Conservation (phyloP, 176 grass and related monocot species). For the Cenchrus purpureus region DNA sequence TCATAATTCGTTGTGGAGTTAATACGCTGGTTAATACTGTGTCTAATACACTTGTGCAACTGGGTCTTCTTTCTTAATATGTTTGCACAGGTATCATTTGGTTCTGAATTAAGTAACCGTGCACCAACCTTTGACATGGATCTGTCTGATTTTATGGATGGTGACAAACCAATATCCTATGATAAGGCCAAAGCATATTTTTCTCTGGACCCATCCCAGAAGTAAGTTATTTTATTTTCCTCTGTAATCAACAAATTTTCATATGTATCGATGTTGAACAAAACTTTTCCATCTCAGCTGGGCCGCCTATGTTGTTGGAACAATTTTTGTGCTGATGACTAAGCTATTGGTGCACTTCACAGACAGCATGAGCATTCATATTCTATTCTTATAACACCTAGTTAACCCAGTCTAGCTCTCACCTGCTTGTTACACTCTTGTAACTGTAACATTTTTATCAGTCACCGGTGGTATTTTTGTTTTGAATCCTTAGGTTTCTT, state of each 20-base stretch:
- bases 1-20: not conserved
- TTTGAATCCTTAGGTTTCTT: slow-evolving; percentile 74
- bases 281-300: too few species aligned
- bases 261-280: too few species aligned
- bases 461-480: slow-evolving; percentile 5
- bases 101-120: slow-evolving; percentile 92
- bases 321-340: too few species aligned
- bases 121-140: slow-evolving; percentile 98
- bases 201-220: slow-evolving; percentile 85
- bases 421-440: not conserved
- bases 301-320: too few species aligned
- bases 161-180: slow-evolving; percentile 85
- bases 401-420: not conserved
- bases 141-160: slow-evolving; percentile 89
- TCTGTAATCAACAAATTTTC: not conserved
- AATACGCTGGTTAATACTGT: slow-evolving; percentile 11
- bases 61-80: slow-evolving; percentile 28
- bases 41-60: not conserved
- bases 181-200: slow-evolving; percentile 78
- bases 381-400: not conserved
- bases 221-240: slow-evolving; percentile 51
- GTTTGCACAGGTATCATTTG: slow-evolving; percentile 80
- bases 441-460: not conserved
- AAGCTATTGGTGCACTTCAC: too few species aligned
- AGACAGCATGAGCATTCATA: slow-evolving; percentile 45